A percentile compares a stretch with the other conserved stretches of the same genome.
These are phyloP conservation scores for Erodium chrysanthum DNA, from an alignment of 441 rosid species.

Conservation along the genomic window DNA sequence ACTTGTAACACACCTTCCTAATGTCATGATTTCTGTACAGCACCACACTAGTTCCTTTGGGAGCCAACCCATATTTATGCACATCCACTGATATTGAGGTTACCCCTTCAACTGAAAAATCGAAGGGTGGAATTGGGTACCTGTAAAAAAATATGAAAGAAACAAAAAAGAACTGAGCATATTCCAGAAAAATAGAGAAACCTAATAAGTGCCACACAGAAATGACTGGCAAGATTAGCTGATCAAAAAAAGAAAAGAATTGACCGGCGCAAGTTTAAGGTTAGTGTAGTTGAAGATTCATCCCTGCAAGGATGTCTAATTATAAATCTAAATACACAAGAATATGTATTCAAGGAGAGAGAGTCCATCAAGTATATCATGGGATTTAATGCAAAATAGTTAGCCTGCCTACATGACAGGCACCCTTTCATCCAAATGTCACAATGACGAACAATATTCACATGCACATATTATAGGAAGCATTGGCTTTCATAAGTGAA, in stretches of 20 bases:
- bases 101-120: constrained; percentile 78
- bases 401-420: neutral
- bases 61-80: constrained; percentile 94
- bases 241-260: too few species aligned
- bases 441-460: neutral
- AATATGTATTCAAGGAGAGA: neutral
- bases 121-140: constrained; percentile 77
- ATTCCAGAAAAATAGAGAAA: neutral
- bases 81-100: constrained; percentile 88
- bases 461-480: neutral
- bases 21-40: constrained; percentile 90
- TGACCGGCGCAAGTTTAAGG: too few species aligned
- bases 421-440: neutral
- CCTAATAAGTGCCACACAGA: neutral
- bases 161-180: neutral
- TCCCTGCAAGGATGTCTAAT: neutral
- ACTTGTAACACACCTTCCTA: constrained; percentile 51
- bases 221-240: neutral
- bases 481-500: neutral
- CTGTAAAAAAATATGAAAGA: constrained; percentile 25
- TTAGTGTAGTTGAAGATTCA: too few species aligned
- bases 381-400: neutral
- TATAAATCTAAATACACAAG: neutral
- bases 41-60: constrained; percentile 87
- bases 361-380: neutral